Base-by-base conservation (phyloP, 1,139 yeast species). In the Candida buenavistaensis region DNA sequence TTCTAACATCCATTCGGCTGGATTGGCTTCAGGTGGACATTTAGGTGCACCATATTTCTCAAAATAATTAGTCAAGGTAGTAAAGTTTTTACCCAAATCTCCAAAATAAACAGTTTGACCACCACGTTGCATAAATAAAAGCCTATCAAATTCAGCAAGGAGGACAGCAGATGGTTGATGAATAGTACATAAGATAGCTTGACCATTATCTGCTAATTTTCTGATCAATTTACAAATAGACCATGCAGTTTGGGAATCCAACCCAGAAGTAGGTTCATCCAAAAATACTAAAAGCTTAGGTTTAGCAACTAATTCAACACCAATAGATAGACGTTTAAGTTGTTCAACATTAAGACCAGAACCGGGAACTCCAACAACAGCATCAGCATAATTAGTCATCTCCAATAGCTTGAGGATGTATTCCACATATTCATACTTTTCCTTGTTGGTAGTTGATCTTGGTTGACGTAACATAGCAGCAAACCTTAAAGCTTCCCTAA, bases 31-130 rank as follows among this genome's bases (percentile, higher is more conserved):
- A 35, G 44, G 41, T 8, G 65, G 63, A 58, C 82, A 77, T 40
- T 63, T 46, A 16, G 51, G 51, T 28, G 66, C 64, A 10, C 82
- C 82, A 41, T 79, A 63, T 45, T 68, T 65, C 53, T 78, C 84
- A 46, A 81, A 80, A 50, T 81, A 81, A 27, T 60, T 50, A 35
- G 75, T 59, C 50, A 81, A 57, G 3, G 76, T 64, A 9, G 50
- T 33, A 38, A 83, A 78, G 47, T 69, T 67, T 38, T 62, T 55
- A 41, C 85, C 86, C 50, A 79, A 76, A 44, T 79, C 82, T 41
- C 85, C 85, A 52, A 78, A 79, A 54, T 80, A 80, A 25, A 80
- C 85, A 43, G 83, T 79, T 54, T 70, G 62, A 43, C 86, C 86
- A 41, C 71, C 71, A 43, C 50, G 59, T 48, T 63, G 68, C 44